These are phyloP conservation scores for Clitoria ternatea DNA, from an alignment of 306 rosid species.

Conservation along the genomic window DNA sequence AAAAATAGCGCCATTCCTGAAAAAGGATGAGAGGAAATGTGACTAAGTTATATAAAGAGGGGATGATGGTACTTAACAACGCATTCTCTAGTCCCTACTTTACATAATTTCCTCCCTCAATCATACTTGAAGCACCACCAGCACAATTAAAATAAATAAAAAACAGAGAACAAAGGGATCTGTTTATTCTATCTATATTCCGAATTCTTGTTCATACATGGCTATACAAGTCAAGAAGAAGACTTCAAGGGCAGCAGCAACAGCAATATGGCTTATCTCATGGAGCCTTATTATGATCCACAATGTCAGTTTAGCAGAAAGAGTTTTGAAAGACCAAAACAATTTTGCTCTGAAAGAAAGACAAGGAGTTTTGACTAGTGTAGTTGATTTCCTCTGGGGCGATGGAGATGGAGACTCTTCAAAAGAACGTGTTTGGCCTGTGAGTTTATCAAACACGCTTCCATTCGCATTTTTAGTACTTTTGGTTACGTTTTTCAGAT, in stretches of 20 bases:
- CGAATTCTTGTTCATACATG: slow-evolving; percentile 30
- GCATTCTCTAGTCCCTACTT: slow-evolving; percentile 13
- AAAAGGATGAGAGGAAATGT: neutral
- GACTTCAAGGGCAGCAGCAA: slow-evolving; percentile 29
- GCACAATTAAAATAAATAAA: neutral
- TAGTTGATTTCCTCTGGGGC: slow-evolving; percentile 51
- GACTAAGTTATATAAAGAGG: slow-evolving; percentile 13
- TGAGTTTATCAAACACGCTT: slow-evolving; percentile 32
- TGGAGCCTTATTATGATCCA: slow-evolving; percentile 40
- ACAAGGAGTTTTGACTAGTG: slow-evolving; percentile 31
- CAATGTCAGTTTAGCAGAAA: slow-evolving; percentile 42
- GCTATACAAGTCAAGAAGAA: slow-evolving; percentile 30
- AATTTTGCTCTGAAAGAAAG: slow-evolving; percentile 6
- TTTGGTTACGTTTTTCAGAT: neutral
- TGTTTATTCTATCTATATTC: neutral
- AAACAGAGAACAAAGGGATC: neutral
- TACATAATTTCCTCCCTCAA: slow-evolving; percentile 9
- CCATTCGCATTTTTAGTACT: neutral
- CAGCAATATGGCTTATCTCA: slow-evolving; percentile 39
- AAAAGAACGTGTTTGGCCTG: slow-evolving; percentile 76
- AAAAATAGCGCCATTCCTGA: neutral
- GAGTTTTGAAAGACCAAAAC: slow-evolving; percentile 42
- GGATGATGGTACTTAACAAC: neutral
- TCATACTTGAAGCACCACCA: neutral
- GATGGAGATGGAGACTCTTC: slow-evolving; percentile 51